Conservation (phyloP, 148 eudicot genomes). For the Rhododendron ferrugineum region DNA sequence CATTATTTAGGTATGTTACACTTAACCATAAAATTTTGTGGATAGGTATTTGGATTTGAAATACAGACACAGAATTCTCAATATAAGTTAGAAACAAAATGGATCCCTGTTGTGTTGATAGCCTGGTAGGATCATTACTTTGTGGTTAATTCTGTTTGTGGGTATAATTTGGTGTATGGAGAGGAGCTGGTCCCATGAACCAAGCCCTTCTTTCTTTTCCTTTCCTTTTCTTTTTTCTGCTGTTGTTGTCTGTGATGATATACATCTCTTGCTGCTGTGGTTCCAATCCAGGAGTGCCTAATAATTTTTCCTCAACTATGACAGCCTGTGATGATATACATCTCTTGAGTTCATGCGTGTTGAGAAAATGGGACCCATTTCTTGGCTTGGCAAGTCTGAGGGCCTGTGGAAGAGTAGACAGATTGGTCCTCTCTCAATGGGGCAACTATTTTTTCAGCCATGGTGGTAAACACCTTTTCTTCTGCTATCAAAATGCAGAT, state of each 20-base stretch:
- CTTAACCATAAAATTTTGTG: neutral
- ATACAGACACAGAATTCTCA: neutral
- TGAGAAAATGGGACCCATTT: neutral
- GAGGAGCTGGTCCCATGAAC: neutral
- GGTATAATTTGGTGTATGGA: neutral
- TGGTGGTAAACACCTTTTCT: neutral
- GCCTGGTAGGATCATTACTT: neutral
- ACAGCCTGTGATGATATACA: neutral
- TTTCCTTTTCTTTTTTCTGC: neutral
- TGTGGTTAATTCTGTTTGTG: neutral
- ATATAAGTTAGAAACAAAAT: neutral
- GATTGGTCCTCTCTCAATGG: neutral
- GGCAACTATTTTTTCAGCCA: neutral
- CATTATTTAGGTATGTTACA: neutral
- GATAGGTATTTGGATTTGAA: neutral
- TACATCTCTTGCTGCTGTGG: neutral
- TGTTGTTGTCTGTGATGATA: neutral
- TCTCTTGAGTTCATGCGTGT: neutral
- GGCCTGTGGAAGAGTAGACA: neutral
- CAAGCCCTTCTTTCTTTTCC: neutral
- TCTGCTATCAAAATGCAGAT: neutral
- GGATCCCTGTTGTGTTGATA: neutral
- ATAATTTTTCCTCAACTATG: neutral
- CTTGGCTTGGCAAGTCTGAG: neutral
- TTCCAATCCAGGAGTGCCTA: neutral